These are phyloP conservation scores for Colletotrichum tropicale DNA, from an alignment of 2,329 filamentous ascomycete genomes.

Conservation along the genomic window DNA sequence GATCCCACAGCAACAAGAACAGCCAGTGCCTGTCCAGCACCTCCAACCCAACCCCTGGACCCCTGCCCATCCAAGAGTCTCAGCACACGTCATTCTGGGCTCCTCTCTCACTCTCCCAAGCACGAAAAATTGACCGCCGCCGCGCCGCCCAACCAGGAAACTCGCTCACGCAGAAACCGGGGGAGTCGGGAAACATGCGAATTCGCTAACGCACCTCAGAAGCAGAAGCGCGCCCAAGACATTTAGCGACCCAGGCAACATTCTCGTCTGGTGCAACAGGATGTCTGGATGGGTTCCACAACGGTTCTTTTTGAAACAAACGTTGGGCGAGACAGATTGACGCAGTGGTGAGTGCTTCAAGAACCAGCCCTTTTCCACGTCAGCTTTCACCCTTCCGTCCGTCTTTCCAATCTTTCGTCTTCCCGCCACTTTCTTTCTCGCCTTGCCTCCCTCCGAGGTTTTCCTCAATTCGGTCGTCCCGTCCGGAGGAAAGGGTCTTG, in stretches of 20 bases:
- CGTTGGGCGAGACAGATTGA: neutral
- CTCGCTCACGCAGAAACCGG: neutral
- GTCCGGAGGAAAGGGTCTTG: neutral
- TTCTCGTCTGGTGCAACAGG: neutral
- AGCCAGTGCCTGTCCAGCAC: neutral
- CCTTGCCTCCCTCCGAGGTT: neutral
- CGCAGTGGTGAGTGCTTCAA: neutral
- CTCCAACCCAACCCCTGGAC: neutral
- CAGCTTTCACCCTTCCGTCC: neutral
- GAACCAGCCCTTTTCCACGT: neutral
- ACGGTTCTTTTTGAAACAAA: neutral
- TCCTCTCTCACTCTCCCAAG: neutral
- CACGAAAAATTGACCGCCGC: neutral
- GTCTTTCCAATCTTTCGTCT: neutral
- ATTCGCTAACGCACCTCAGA: neutral
- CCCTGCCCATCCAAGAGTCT: neutral
- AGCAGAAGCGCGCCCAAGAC: neutral
- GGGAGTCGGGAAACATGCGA: neutral
- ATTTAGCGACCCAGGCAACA: neutral
- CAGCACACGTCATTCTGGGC: conserved; percentile 12
- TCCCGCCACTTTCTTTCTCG: neutral
- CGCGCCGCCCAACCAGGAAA: neutral
- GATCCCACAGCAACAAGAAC: neutral
- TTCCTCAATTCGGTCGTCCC: neutral
- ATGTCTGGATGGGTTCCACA: neutral